These are phyloP conservation scores for Naganishia sp. DNA, from an alignment of 1,284 basidiomycete species.

Conservation along the genomic window DNA sequence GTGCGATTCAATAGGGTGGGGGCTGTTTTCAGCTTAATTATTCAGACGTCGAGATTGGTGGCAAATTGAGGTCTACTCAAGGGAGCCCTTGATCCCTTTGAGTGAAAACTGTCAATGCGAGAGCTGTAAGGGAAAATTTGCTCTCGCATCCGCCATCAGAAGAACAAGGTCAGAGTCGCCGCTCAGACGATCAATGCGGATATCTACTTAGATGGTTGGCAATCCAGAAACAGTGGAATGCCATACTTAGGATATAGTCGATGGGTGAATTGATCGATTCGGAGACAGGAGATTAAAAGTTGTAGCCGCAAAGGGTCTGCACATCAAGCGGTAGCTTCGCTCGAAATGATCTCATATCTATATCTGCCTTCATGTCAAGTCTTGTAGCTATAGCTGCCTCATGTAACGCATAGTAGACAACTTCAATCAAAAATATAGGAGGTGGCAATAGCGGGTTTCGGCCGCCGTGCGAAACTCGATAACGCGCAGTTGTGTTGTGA, in stretches of 20 bases:
- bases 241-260: conserved; percentile 1
- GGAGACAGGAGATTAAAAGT: not conserved
- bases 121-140: no score
- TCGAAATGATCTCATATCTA: not conserved
- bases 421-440: not conserved
- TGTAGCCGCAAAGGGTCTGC: not conserved
- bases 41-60: no score
- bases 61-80: no score
- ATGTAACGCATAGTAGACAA: not conserved
- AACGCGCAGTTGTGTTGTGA: not conserved
- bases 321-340: not conserved
- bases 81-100: no score
- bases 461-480: conserved; percentile 22
- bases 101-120: no score
- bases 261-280: not conserved
- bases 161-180: no score
- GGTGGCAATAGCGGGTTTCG: conserved; percentile 10
- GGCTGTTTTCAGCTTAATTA: no score
- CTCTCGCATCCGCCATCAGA: no score
- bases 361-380: not conserved
- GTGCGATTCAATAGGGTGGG: no score
- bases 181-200: no score
- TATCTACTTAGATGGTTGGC: not conserved
- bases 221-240: not conserved
- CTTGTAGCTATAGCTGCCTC: not conserved